Percentiles rank a stretch among this genome's conserved stretches.
These are phyloP conservation scores for Leucosporidium yakuticum DNA, from an alignment of 768 basidiomycete genomes.

Conservation along the genomic window DNA sequence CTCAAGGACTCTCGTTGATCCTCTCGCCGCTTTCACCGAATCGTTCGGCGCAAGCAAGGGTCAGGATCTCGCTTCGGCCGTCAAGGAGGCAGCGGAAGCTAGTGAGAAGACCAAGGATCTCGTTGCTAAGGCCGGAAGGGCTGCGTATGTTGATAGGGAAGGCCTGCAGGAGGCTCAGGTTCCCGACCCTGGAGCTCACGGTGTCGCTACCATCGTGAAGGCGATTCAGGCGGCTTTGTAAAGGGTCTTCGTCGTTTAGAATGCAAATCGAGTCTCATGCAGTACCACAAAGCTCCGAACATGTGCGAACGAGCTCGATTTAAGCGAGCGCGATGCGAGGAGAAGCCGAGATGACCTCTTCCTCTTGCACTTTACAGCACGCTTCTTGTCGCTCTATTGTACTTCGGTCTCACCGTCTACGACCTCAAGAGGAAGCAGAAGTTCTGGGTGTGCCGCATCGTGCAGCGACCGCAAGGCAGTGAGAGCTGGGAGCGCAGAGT, in stretches of 20 bases:
- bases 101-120: slow-evolving; percentile 44
- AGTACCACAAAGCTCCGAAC: too few species aligned
- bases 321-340: too few species aligned
- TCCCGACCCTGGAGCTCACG: slow-evolving; percentile 47
- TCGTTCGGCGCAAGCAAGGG: slow-evolving; percentile 38
- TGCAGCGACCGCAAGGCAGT: not conserved
- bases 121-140: slow-evolving; percentile 46
- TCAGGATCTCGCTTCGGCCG: slow-evolving; percentile 37
- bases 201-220: slow-evolving; percentile 37
- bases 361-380: not conserved
- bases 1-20: slow-evolving; percentile 46
- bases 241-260: not conserved
- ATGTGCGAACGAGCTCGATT: too few species aligned
- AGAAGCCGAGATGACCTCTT: too few species aligned
- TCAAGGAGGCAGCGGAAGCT: slow-evolving; percentile 41
- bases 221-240: slow-evolving; percentile 23
- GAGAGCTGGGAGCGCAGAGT: not conserved
- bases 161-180: slow-evolving; percentile 43
- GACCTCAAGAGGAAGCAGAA: too few species aligned
- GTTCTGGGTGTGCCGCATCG: not conserved
- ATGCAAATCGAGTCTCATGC: not conserved
- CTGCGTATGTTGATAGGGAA: slow-evolving; percentile 46
- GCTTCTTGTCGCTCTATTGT: not conserved
- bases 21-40: slow-evolving; percentile 44
- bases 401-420: not conserved